Evolutionary conservation across 2,329 filamentous ascomycete genomes (phyloP).

Genomic region (Erysiphe pulchra): DNA sequence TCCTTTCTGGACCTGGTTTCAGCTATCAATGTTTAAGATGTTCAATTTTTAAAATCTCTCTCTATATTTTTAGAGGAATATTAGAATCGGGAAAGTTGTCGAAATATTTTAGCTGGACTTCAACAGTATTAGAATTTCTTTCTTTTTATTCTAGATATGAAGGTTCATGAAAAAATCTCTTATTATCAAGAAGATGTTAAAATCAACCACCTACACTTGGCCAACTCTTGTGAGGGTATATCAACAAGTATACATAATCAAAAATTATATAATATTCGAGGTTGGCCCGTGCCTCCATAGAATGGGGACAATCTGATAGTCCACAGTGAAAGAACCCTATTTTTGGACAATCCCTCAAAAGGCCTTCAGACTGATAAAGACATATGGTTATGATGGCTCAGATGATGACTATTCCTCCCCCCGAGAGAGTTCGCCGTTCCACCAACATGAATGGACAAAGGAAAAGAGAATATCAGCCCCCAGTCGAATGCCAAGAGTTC

Average conservation of each 20-base stretch:
- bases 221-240: not conserved
- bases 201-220: not conserved
- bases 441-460: not conserved
- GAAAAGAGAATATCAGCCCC: not conserved
- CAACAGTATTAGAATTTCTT: conserved; percentile 4
- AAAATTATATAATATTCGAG: not conserved
- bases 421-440: not conserved
- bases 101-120: too few relatives aligned
- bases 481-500: conserved; percentile 1
- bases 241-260: not conserved
- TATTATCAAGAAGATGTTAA: not conserved
- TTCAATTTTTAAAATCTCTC: too few relatives aligned
- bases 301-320: not conserved
- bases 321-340: not conserved
- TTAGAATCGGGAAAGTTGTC: too few relatives aligned
- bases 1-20: too few relatives aligned
- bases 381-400: conserved; percentile 3
- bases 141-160: conserved; percentile 1
- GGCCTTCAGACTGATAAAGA: not conserved
- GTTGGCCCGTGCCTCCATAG: not conserved
- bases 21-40: too few relatives aligned
- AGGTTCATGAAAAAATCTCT: not conserved
- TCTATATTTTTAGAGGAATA: too few relatives aligned
- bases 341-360: not conserved
- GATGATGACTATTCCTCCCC: conserved; percentile 3